These are phyloP conservation scores for Alternaria atra DNA, from an alignment of 2,329 filamentous ascomycete species.

Conservation along the genomic window DNA sequence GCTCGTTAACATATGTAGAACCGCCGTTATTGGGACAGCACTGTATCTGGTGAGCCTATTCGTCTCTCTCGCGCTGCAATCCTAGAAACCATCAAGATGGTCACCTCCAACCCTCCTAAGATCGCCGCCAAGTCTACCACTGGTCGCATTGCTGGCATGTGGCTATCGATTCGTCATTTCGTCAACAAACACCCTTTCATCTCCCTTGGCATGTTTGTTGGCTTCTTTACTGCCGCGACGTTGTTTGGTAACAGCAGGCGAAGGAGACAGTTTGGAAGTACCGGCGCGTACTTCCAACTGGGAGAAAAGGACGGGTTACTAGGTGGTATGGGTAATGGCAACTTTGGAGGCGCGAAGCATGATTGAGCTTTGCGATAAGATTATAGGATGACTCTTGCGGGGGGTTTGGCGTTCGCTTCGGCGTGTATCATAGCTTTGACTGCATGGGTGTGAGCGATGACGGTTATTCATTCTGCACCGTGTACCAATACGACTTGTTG, in stretches of 20 bases:
- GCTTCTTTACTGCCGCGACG: conserved; percentile 62
- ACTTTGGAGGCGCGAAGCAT: conserved; percentile 46
- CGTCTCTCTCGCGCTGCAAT: conserved; percentile 89
- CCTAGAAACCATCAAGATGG: conserved; percentile 81
- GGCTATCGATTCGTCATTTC: conserved; percentile 58
- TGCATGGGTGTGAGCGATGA: conserved; percentile 3
- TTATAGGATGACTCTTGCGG: not conserved
- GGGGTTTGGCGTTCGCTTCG: conserved; percentile 9
- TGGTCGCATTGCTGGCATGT: conserved; percentile 73
- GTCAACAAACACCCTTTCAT: conserved; percentile 57
- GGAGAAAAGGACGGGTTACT: conserved; percentile 75
- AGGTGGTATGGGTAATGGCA: conserved; percentile 59
- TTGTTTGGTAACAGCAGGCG: conserved; percentile 44
- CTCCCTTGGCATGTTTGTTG: conserved; percentile 64
- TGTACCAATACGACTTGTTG: not conserved
- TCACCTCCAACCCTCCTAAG: conserved; percentile 72
- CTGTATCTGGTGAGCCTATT: conserved; percentile 88
- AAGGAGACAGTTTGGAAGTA: conserved; percentile 58
- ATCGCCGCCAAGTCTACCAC: conserved; percentile 83
- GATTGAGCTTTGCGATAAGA: conserved; percentile 27
- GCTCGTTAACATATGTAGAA: conserved; percentile 64
- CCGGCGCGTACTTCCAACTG: conserved; percentile 69
- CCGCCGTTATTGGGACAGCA: conserved; percentile 93
- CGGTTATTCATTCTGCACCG: not conserved
- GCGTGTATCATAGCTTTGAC: conserved; percentile 20